Evolutionary conservation across 148 eudicot species (phyloP).

Genomic region (Drosera capensis): DNA sequence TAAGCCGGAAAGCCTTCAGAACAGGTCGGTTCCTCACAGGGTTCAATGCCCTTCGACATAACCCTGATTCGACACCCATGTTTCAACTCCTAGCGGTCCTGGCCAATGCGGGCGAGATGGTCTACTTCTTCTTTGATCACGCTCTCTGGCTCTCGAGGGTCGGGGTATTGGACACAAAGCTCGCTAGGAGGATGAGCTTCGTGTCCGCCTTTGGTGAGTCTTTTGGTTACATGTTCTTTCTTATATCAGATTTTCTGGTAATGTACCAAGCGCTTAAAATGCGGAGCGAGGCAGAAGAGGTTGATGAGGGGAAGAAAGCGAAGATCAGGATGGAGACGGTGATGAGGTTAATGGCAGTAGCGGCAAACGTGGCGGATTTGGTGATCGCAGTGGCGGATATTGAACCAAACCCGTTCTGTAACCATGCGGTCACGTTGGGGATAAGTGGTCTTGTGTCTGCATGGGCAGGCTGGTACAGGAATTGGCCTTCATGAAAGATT

Average conservation of each 20-base stretch:
- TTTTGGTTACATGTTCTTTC: conserved; percentile 67
- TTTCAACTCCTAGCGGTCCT: conserved; percentile 47
- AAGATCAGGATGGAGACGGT: conserved; percentile 61
- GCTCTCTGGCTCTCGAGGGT: conserved; percentile 70
- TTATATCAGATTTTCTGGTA: conserved; percentile 48
- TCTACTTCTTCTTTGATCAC: conserved; percentile 95
- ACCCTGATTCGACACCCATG: conserved; percentile 41
- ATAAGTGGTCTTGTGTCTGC: conserved; percentile 94
- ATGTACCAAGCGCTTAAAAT: conserved; percentile 18
- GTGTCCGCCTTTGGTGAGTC: conserved; percentile 93
- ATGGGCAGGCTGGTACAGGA: conserved; percentile 99
- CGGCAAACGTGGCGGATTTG: conserved; percentile 93
- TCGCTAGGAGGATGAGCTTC: conserved; percentile 73
- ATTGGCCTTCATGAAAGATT: conserved; percentile 66
- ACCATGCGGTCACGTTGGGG: conserved; percentile 67
- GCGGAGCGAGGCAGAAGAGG: conserved; percentile 10
- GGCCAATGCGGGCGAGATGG: conserved; percentile 89
- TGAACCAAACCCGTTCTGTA: conserved; percentile 83
- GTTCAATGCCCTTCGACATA: conserved; percentile 49
- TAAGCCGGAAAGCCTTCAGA: conserved; percentile 88
- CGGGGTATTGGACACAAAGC: conserved; percentile 53
- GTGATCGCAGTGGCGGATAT: conserved; percentile 72
- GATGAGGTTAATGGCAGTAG: conserved; percentile 83
- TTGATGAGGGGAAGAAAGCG: conserved; percentile 17
- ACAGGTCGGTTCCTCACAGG: conserved; percentile 70